phyloP scores from a whole-genome alignment of 495 filamentous ascomycete genomes.

The Neurospora tetraspora region DNA sequence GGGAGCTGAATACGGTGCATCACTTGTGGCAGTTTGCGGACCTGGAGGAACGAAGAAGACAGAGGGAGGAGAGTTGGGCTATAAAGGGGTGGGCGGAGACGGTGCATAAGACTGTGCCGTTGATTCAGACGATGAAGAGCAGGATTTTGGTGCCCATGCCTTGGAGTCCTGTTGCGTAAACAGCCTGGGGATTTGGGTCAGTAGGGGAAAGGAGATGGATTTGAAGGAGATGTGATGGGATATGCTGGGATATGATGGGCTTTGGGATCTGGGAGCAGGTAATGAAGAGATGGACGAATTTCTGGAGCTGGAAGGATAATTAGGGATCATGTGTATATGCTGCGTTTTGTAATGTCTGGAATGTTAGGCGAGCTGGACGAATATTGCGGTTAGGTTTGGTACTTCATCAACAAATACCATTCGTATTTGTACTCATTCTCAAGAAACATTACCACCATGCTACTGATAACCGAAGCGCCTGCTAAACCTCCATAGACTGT shows the following conservation, averaged over 20 bases:
- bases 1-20: conserved; percentile 94
- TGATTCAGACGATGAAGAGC: conserved; percentile 95
- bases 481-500: conserved; percentile 4
- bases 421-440: neutral
- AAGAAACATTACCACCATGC: neutral
- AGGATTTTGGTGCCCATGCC: conserved; percentile 88
- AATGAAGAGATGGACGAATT: neutral
- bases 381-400: neutral
- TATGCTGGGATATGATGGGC: neutral
- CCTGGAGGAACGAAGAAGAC: conserved; percentile 82
- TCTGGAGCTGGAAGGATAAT: neutral
- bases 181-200: neutral
- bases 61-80: conserved; percentile 90
- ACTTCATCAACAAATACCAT: neutral
- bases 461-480: conserved; percentile 6
- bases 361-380: neutral
- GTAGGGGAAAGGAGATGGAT: neutral
- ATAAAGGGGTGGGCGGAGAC: conserved; percentile 96
- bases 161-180: conserved; percentile 88
- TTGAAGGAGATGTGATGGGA: neutral
- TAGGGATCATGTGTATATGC: neutral
- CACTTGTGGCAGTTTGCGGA: conserved; percentile 98
- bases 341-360: neutral
- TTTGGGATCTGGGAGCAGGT: neutral
- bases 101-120: conserved; percentile 94